Percentiles rank a stretch among this genome's conserved stretches.
phyloP scores from a whole-genome alignment of 768 basidiomycete species.

The Lactarius hatsudake region DNA sequence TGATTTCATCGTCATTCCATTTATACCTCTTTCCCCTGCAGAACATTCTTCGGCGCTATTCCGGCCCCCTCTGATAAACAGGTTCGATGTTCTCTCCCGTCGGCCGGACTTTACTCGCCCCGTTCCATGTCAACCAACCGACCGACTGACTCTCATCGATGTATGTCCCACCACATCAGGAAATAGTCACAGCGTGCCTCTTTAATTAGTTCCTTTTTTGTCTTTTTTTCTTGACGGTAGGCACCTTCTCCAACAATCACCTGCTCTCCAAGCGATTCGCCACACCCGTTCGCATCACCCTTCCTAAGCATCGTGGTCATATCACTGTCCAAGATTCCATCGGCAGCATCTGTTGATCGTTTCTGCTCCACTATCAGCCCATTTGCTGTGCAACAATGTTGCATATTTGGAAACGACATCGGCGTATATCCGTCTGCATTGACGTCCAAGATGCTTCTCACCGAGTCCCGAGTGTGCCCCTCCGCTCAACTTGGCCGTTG shows the following conservation, averaged over 20 bases:
- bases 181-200: background rate
- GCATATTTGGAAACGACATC: background rate
- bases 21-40: background rate
- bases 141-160: background rate
- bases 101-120: slow-evolving; percentile 24
- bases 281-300: background rate
- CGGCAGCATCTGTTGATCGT: background rate
- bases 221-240: background rate
- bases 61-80: slow-evolving; percentile 8
- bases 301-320: background rate
- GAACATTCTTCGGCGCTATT: slow-evolving; percentile 23
- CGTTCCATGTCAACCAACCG: slow-evolving; percentile 5
- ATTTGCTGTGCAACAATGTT: background rate
- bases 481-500: too few relatives aligned
- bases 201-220: background rate
- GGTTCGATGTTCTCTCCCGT: slow-evolving; percentile 16
- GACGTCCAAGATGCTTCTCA: background rate
- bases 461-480: too few relatives aligned
- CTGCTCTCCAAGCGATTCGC: background rate
- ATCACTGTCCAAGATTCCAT: background rate
- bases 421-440: background rate
- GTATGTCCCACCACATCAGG: background rate
- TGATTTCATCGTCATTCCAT: slow-evolving; percentile 19
- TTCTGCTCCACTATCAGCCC: background rate
- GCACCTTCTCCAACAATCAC: slow-evolving; percentile 1